Percentiles rank a stretch among this genome's conserved stretches.
Conservation (phyloP, 495 filamentous ascomycete species). For the Articulospora tetracladia region DNA sequence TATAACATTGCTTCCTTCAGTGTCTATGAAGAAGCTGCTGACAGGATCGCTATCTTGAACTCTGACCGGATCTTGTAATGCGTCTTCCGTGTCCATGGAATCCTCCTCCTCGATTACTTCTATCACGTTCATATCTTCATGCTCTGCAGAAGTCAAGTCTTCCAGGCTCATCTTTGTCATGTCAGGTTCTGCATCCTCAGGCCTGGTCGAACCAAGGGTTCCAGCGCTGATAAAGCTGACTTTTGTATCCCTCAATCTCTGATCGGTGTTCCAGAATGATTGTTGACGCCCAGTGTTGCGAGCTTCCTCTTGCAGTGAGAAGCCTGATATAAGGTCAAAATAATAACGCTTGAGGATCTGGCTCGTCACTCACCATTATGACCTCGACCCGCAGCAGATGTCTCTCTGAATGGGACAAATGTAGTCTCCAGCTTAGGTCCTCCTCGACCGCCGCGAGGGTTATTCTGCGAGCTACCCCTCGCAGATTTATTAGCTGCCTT, state of each 20-base stretch:
- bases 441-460: neutral
- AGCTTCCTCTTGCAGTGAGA: constrained; percentile 66
- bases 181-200: constrained; percentile 21
- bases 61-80: neutral
- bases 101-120: constrained; percentile 2
- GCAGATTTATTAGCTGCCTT: neutral
- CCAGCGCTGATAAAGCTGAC: constrained; percentile 76
- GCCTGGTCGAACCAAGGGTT: constrained; percentile 40
- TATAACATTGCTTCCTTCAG: constrained; percentile 7
- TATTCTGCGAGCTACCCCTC: neutral
- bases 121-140: neutral
- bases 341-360: neutral
- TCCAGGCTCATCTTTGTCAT: constrained; percentile 22
- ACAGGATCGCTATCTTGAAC: neutral
- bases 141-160: neutral
- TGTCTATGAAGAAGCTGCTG: constrained; percentile 12
- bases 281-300: constrained; percentile 66
- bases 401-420: neutral
- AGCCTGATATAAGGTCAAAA: constrained; percentile 4
- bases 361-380: neutral
- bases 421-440: neutral
- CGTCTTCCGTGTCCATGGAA: neutral
- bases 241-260: constrained; percentile 44
- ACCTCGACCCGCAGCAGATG: neutral
- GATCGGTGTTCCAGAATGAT: constrained; percentile 33